Percentiles rank a stretch among this genome's conserved stretches.
phyloP scores from a whole-genome alignment of 2,329 filamentous ascomycete genomes.

The Trichoderma arundinaceum region DNA sequence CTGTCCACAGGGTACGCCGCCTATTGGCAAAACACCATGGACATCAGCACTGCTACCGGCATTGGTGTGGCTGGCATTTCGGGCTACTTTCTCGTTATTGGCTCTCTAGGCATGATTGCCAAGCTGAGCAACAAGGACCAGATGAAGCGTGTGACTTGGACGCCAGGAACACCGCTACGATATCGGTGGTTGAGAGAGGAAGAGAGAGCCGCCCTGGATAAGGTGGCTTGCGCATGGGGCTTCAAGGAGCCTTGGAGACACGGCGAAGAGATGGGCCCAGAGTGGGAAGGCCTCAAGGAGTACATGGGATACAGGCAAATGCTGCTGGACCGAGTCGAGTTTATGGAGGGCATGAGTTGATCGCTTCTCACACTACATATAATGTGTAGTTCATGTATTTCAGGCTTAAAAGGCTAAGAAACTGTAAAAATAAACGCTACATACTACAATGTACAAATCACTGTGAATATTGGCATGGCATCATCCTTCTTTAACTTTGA shows the following conservation, averaged over 20 bases:
- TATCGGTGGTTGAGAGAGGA: constrained; percentile 89
- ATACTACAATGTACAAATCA: not conserved
- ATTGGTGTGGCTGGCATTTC: constrained; percentile 81
- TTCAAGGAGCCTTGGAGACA: constrained; percentile 80
- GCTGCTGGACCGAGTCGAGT: constrained; percentile 84
- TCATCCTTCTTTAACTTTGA: not conserved
- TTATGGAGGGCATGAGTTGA: constrained; percentile 86
- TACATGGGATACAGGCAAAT: constrained; percentile 84
- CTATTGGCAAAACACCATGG: constrained; percentile 70
- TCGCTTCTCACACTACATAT: not conserved
- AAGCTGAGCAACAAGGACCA: constrained; percentile 90
- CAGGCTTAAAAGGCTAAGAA: not conserved
- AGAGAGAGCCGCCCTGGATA: constrained; percentile 85
- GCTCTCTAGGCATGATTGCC: constrained; percentile 81
- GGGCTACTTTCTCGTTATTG: constrained; percentile 82
- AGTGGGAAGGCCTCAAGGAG: constrained; percentile 86
- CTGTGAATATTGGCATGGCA: too few relatives aligned
- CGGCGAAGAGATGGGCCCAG: constrained; percentile 88
- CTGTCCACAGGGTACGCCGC: constrained; percentile 61
- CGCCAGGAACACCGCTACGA: constrained; percentile 77
- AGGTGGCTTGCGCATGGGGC: constrained; percentile 86
- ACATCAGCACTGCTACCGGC: constrained; percentile 72
- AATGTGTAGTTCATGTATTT: not conserved
- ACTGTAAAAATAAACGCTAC: not conserved
- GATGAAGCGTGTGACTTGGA: constrained; percentile 93